A percentile compares a stretch with the other conserved stretches of the same genome.
phyloP scores from a whole-genome alignment of 495 filamentous ascomycete species.

The Platismatia glauca region DNA sequence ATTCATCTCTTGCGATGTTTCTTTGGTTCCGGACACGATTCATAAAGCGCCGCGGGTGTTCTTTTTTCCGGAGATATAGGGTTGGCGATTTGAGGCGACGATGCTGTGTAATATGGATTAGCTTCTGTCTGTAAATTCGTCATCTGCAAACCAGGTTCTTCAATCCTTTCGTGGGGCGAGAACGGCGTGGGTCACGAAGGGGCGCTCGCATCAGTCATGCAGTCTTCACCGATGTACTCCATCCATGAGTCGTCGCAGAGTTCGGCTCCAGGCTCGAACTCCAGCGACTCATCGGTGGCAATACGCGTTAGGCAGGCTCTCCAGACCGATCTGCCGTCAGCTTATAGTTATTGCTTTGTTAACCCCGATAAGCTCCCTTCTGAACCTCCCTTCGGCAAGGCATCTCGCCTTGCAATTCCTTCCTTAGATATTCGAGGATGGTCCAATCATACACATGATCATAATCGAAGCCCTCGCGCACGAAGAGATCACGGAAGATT shows the following conservation, averaged over 20 bases:
- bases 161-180: conserved; percentile 1
- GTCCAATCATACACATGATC: conserved; percentile 30
- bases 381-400: too few species aligned
- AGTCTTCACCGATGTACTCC: conserved; percentile 5
- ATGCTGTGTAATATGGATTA: too few species aligned
- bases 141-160: conserved; percentile 4
- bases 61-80: conserved; percentile 6
- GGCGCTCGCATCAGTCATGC: conserved; percentile 4
- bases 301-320: too few species aligned
- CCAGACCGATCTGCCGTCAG: neutral
- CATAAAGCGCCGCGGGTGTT: neutral
- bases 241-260: too few species aligned
- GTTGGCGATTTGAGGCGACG: conserved; percentile 4
- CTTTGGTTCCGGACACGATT: neutral
- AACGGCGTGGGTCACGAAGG: conserved; percentile 1
- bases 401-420: neutral
- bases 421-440: conserved; percentile 13
- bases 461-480: conserved; percentile 26
- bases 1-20: conserved; percentile 7
- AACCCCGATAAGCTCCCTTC: neutral
- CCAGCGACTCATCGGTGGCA: too few species aligned
- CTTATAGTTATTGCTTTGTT: neutral
- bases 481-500: conserved; percentile 24
- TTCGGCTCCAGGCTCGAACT: neutral
- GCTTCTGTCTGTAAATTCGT: too few species aligned